Conservation (phyloP, 2,329 filamentous ascomycete species). For the Dactylonectria estremocensis region DNA sequence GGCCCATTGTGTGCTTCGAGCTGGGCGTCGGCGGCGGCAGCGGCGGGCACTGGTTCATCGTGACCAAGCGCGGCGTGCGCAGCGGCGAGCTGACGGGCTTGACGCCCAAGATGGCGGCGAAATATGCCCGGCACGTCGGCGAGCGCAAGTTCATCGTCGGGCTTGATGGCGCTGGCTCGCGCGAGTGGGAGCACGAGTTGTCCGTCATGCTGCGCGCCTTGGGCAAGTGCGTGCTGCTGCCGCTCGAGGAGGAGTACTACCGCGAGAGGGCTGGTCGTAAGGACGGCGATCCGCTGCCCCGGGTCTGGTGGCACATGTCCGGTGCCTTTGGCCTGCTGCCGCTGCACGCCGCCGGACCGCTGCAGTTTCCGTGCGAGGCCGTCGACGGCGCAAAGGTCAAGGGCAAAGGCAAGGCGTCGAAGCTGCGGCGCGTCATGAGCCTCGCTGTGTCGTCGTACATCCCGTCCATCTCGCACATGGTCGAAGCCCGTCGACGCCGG, state of each 20-base stretch:
- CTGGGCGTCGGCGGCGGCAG: neutral
- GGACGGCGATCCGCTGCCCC: neutral
- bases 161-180: no score
- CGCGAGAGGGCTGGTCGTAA: neutral
- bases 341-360: neutral
- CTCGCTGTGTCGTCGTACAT: neutral
- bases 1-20: neutral
- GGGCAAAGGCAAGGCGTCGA: neutral
- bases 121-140: neutral
- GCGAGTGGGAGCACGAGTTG: neutral
- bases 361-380: neutral
- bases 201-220: neutral
- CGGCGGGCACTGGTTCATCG: neutral
- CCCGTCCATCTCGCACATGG: neutral
- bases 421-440: neutral
- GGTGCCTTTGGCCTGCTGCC: neutral
- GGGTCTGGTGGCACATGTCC: neutral
- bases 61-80: neutral
- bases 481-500: neutral
- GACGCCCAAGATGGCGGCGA: neutral
- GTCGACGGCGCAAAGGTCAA: neutral
- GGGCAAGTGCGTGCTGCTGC: neutral
- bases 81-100: neutral
- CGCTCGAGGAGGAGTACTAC: neutral
- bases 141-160: neutral